Base-by-base conservation (phyloP, 169 alveolate species). In the Babesia ovis region DNA sequence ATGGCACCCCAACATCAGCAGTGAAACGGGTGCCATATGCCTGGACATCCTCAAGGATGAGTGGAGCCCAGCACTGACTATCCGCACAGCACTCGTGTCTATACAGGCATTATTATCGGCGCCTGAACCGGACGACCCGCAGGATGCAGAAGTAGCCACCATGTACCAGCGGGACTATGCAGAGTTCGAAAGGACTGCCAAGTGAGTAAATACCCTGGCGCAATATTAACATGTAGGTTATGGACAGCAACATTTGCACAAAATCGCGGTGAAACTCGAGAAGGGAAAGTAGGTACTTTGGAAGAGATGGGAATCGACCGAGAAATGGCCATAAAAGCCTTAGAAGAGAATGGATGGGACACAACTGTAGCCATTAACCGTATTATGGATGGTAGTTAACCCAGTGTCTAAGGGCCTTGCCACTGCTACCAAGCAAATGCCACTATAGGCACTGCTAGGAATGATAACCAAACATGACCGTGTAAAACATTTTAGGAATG, bases 51-150 rank as follows among this genome's bases (percentile, higher is more conserved):
- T 96, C n/a, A 93, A 95, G 77, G 90, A 92, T 74, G 98, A 95
- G 77, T 97, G 99, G 99, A 93, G 97, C 41, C 99, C 99, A n/a
- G 99, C 99, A 11, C 84, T 97, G 43, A 95, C 99, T 5, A 91
- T 94, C 34, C 90, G 98, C 46, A 94, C 98, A n/a, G 98, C 96
- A 41, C 90, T 94, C 43, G 84, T 93, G 32, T 94, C 97, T 9
- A 95, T 96, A 51, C 96, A 92, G 67, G 95, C 96, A 16, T 77
- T 91, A 51, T 56, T 88, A 35, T 90, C 96, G 2, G 91, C 93
- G 29, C 94, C 96, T 0, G 95, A 92, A 41, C 95, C 97, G 6
- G 96, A 92, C 67, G 94, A 91, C 51, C 96, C 96, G 8, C 96
- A 92, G 61, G 96, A 92, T 57, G 95, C 96, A 8, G 94, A 92